A percentile compares a stretch with the other conserved stretches of the same genome.
These are phyloP conservation scores for Lactifluus subvellereus DNA, from an alignment of 768 basidiomycete species.

Conservation along the genomic window DNA sequence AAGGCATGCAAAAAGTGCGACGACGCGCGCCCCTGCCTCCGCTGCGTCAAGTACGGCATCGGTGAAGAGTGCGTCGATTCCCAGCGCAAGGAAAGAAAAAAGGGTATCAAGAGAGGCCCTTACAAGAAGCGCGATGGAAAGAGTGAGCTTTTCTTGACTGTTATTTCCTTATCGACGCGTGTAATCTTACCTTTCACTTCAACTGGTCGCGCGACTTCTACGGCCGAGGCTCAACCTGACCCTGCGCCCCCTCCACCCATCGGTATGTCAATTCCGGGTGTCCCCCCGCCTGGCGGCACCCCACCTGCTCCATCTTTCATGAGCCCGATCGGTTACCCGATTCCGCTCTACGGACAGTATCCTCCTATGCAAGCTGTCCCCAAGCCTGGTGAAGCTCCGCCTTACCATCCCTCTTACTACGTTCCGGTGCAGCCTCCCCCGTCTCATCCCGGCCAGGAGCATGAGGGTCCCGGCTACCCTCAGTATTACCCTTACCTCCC, in stretches of 20 bases:
- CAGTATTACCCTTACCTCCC: slow-evolving; percentile 46
- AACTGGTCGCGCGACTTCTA: slow-evolving; percentile 52
- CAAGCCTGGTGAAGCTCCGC: slow-evolving; percentile 46
- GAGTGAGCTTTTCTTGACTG: slow-evolving; percentile 44
- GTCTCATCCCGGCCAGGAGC: slow-evolving; percentile 35
- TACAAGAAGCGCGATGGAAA: slow-evolving; percentile 96
- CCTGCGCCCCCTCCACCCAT: slow-evolving; percentile 32
- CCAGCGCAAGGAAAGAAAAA: slow-evolving; percentile 87
- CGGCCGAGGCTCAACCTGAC: slow-evolving; percentile 40
- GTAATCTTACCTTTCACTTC: slow-evolving; percentile 24
- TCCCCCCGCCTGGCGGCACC: slow-evolving; percentile 30
- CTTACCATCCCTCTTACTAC: slow-evolving; percentile 51
- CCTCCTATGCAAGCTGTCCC: slow-evolving; percentile 38
- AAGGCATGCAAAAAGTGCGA: slow-evolving; percentile 92
- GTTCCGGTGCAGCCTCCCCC: slow-evolving; percentile 37
- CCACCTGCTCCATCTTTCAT: slow-evolving; percentile 51
- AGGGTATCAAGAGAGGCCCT: slow-evolving; percentile 79
- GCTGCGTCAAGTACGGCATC: slow-evolving; percentile 88
- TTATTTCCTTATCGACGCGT: slow-evolving; percentile 22
- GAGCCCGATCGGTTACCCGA: slow-evolving; percentile 46
- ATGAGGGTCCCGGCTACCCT: slow-evolving; percentile 29
- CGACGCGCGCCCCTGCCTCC: slow-evolving; percentile 85
- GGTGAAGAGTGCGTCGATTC: slow-evolving; percentile 86
- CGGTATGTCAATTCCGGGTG: slow-evolving; percentile 30
- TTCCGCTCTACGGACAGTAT: slow-evolving; percentile 53